Base-by-base conservation (phyloP, 2,329 filamentous ascomycete genomes). In the Davidsoniella eucalypti region DNA sequence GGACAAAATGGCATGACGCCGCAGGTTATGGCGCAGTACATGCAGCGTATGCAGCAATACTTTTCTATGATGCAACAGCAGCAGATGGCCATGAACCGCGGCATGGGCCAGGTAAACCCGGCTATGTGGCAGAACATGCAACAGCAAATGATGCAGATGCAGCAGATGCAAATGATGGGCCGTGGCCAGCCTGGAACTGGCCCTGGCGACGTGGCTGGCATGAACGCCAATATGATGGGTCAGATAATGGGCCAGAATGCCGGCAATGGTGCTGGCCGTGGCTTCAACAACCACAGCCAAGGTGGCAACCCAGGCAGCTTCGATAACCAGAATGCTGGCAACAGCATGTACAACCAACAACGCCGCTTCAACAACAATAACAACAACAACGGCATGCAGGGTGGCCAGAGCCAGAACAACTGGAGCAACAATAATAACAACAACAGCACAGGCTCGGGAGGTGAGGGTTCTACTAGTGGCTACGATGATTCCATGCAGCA, bases 11-110 rank as follows among this genome's bases (percentile, higher is more conserved):
- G 83, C 55, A 93, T 96, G 84, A 93, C 85, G 17, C 90, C 90
- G 0, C 87, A 94, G 60, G 82, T 94, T 71, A 95, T 96, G 87
- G 92, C 92, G 2, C 88, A 95, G 64, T 95, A 96, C 67, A 94
- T 92, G 79, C 87, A 94, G 64, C 80, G 88, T 44, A 96, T 98
- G 90, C 92, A 98, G 65, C 86, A 94, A 63, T 94, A 94, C 66
- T 93, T 95, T 65, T 73, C 82, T 52, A 81, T 94, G 75, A 92
- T 94, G 86, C 87, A 94, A 65, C 85, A 90, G 60, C 83, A 92
- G 86, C 93, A 56, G 40, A 51, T 56, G 46, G 54, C 54, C 45
- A 90, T 90, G 80, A 87, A 78, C 72, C 69, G 82, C 58, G 68
- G 78, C 61, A 80, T 82, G 68, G 70, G 67, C 14, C 47, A 50